Base-by-base conservation (phyloP, 805 yeast genomes). In the Blastobotrys terrestris region DNA sequence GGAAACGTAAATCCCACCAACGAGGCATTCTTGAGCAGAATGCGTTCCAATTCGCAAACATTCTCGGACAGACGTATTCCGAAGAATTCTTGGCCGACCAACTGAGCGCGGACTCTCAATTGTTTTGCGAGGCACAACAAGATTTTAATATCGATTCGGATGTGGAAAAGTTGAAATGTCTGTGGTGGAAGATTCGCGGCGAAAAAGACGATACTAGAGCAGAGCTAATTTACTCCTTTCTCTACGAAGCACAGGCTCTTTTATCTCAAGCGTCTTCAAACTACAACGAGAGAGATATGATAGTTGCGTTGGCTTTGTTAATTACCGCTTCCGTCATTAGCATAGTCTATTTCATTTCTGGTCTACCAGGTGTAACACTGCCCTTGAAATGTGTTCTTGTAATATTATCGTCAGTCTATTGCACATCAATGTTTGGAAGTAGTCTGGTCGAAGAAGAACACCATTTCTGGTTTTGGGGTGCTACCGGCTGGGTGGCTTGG, bases 391-490 rank as follows among this genome's bases (percentile, higher is more conserved):
- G 59, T 3, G 57, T 55, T 8, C 61, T 62, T 31, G 66, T 61
- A 16, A 49, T 52, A 52, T 63, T 63, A 60, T 46, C 71, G 16
- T 44, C 75, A 41, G 46, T 72, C 0, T 75, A 83, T 51, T 77
- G 84, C 2, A 39, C 73, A 0, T 75, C 87, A 0, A 76, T 84
- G 58, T 88, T 91, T 70, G 96, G 91, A 8, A 88, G 95, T 55
- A 91, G 96, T 22, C 74, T 91, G 53, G 85, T 94, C 15, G 99
- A 94, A 63, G 99, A 94, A 66, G 99, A 94, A 64, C 95, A 94
- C 64, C 97, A 91, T 64, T 67, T 91, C 15, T 94, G 99, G 99
- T 94, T 95, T 87, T 86, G 88, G 83, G 70, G 78, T 19, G 65
- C 78, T 0, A 72, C 79, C 0, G 74, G 77, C 0, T 57, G 60